Percentiles rank a stretch among this genome's conserved stretches.
Conservation (phyloP, 805 yeast genomes). For the Hanseniaspora hatyaiensis region DNA sequence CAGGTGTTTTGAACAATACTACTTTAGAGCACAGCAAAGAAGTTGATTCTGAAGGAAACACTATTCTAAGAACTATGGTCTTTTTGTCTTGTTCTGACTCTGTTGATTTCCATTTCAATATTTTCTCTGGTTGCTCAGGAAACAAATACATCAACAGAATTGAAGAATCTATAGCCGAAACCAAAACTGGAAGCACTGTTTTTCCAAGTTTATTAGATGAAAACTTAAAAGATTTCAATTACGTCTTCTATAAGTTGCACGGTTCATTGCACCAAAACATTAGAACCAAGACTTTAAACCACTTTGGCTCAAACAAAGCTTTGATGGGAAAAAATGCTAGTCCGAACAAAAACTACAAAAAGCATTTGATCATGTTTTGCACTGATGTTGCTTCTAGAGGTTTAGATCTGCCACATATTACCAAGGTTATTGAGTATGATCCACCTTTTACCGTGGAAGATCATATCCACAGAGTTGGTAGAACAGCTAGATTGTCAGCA, state of each 20-base stretch:
- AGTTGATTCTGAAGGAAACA: constrained; percentile 19
- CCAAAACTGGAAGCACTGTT: constrained; percentile 25
- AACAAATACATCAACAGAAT: constrained; percentile 11
- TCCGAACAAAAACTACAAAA: constrained; percentile 26
- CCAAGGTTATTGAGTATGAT: constrained; percentile 81
- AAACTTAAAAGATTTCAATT: constrained; percentile 30
- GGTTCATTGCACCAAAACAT: constrained; percentile 80
- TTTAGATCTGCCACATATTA: constrained; percentile 75
- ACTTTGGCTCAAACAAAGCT: constrained; percentile 39
- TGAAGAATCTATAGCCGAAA: constrained; percentile 26
- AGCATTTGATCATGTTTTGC: constrained; percentile 66
- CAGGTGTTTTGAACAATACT: constrained; percentile 49
- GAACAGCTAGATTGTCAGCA: constrained; percentile 94
- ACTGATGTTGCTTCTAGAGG: constrained; percentile 99
- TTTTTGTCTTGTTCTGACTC: constrained; percentile 91
- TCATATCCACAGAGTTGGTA: constrained; percentile 90
- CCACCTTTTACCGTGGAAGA: constrained; percentile 92
- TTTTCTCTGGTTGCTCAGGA: constrained; percentile 36
- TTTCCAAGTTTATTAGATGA: constrained; percentile 25
- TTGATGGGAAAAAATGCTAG: constrained; percentile 20
- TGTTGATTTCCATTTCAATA: constrained; percentile 83
- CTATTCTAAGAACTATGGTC: constrained; percentile 53
- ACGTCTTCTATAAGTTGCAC: constrained; percentile 60
- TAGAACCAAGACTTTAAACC: constrained; percentile 64
- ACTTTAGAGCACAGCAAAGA: constrained; percentile 25